Base-by-base conservation (phyloP, 805 yeast genomes). In the Sugiyamaella boreocaroliniensis region DNA sequence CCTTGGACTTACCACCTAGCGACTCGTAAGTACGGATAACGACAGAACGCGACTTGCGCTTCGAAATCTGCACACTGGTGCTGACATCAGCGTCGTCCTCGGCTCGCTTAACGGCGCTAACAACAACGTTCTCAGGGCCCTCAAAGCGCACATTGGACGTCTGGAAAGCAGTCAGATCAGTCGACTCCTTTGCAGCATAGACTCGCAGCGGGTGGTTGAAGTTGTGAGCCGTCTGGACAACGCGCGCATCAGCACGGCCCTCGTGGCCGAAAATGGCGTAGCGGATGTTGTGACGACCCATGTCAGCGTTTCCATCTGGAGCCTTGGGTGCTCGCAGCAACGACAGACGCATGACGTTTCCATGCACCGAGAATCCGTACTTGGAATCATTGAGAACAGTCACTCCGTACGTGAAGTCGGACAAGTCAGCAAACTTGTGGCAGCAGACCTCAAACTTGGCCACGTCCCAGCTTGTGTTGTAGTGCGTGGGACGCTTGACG, bases 381-480 rank as follows among this genome's bases (percentile, higher is more conserved):
- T 92, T 92, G 64, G 83, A 78, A 68, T 88, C 83, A 68, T 90
- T 92, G 62, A 92, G 68, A 15, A 92, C 72, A 0, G 95, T 77
- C 14, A 90, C 95, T 65, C 98, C 98, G 63, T 87, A 89, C 57
- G 77, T 79, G 67, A 74, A 79, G 62, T 89, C 97, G 16, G 95
- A 85, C 61, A 86, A 82, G 65, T 92, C 98, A 61, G 93, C 90
- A 69, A 86, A 92, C 65, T 87, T 87, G 69, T 92, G 99, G 64
- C 86, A 89, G 65, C 96, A 86, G 9, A 89, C 96, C 71, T 92
- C 99, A 68, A 92, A 92, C 68, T 89, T 90, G 52, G 98, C 97
- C 40, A 86, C 85, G 64, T 92, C 98, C 97, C 97, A 92, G 1
- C 86, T 74, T 0, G 98, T 92, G 67, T 92, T 93, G 71, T 76